Conservation (phyloP, 495 filamentous ascomycete species). For the Lophiostoma macrostomum region DNA sequence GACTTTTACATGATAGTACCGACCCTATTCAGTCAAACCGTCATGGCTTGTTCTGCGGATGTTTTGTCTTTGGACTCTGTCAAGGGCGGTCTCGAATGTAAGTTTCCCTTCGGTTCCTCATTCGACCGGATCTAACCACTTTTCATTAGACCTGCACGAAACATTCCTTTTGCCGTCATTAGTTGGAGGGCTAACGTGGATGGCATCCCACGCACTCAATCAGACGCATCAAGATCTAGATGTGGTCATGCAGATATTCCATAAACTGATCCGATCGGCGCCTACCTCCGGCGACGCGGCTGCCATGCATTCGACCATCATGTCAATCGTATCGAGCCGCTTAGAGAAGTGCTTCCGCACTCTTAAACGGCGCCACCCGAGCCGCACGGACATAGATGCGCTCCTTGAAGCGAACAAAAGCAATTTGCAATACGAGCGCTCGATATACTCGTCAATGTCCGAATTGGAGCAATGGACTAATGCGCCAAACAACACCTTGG, state of each 20-base stretch:
- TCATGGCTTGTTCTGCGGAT: constrained; percentile 68
- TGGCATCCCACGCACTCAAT: constrained; percentile 80
- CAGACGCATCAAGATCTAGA: constrained; percentile 49
- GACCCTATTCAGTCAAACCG: constrained; percentile 80
- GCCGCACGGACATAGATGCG: constrained; percentile 66
- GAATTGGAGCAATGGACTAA: constrained; percentile 77
- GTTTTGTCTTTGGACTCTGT: constrained; percentile 75
- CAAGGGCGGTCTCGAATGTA: constrained; percentile 84
- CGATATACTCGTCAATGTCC: constrained; percentile 60
- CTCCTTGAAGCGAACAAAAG: constrained; percentile 67
- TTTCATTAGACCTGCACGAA: constrained; percentile 68
- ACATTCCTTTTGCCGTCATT: constrained; percentile 87
- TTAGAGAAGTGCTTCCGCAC: constrained; percentile 73
- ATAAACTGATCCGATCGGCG: constrained; percentile 69
- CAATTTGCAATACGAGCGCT: constrained; percentile 64
- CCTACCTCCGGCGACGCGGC: constrained; percentile 78
- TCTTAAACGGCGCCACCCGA: constrained; percentile 65
- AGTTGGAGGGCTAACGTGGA: constrained; percentile 74
- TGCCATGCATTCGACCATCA: constrained; percentile 74
- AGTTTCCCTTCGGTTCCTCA: constrained; percentile 39
- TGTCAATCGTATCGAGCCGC: constrained; percentile 75
- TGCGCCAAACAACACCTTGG: constrained; percentile 57
- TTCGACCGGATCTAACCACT: neutral
- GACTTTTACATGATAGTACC: constrained; percentile 92
- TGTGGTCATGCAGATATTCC: constrained; percentile 70